These are phyloP conservation scores for Corynascus novoguineensis DNA, from an alignment of 495 filamentous ascomycete genomes.

Conservation along the genomic window DNA sequence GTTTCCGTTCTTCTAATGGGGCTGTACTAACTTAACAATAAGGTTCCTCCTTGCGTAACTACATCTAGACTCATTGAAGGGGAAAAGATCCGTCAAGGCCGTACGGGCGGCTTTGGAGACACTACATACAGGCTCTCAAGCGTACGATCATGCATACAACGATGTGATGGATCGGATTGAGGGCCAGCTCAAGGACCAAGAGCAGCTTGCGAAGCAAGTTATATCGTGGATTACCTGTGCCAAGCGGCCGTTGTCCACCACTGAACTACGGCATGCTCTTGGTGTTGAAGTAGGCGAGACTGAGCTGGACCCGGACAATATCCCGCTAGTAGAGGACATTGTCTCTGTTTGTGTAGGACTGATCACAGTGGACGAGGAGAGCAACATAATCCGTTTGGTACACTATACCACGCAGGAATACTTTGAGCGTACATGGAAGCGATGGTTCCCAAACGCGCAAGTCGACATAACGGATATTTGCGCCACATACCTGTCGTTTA, in stretches of 20 bases:
- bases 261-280: slow-evolving; percentile 47
- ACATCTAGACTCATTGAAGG: too few species aligned
- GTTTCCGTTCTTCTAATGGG: too few species aligned
- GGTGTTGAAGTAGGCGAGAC: slow-evolving; percentile 30
- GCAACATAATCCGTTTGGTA: slow-evolving; percentile 45
- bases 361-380: slow-evolving; percentile 46
- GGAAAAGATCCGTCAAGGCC: too few species aligned
- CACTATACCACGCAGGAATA: slow-evolving; percentile 54
- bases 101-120: slow-evolving; percentile 33
- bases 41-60: too few species aligned
- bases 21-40: too few species aligned
- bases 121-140: slow-evolving; percentile 20
- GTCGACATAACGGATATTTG: too few species aligned
- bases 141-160: slow-evolving; percentile 38
- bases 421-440: slow-evolving; percentile 34
- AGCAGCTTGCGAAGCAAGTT: slow-evolving; percentile 32
- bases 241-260: slow-evolving; percentile 32
- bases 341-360: slow-evolving; percentile 50
- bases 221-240: slow-evolving; percentile 46
- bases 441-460: slow-evolving; percentile 37
- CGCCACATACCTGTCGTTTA: slow-evolving; percentile 42
- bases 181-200: slow-evolving; percentile 19
- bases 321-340: slow-evolving; percentile 37
- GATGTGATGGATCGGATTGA: slow-evolving; percentile 33
- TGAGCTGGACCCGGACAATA: slow-evolving; percentile 37